Evolutionary conservation across 1,284 basidiomycete genomes (phyloP).

Genomic region (Sporisorium exsertum): DNA sequence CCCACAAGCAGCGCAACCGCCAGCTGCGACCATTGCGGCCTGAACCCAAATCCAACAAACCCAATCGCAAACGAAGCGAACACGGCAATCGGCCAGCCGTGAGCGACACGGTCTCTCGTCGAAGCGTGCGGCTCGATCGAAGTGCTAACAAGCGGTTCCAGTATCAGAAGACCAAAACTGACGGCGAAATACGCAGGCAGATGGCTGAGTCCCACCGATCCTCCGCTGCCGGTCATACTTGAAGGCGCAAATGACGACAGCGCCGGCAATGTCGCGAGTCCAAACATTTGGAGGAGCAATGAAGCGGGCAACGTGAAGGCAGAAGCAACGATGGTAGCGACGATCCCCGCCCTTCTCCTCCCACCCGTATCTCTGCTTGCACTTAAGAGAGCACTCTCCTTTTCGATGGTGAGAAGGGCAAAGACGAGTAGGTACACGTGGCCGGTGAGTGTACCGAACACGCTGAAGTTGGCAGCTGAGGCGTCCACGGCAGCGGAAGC

Average conservation of each 20-base stretch:
- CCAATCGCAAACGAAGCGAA: conserved; percentile 57
- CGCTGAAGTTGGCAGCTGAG: conserved; percentile 42
- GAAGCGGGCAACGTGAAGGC: conserved; percentile 50
- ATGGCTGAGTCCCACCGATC: conserved; percentile 31
- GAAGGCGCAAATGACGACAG: conserved; percentile 40
- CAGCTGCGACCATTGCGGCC: conserved; percentile 39
- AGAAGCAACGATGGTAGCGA: conserved; percentile 58
- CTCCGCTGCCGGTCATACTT: not conserved
- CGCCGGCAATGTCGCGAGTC: conserved; percentile 42
- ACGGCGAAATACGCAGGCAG: conserved; percentile 61
- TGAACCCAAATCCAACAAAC: conserved; percentile 58
- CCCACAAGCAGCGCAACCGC: conserved; percentile 53
- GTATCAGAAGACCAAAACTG: conserved; percentile 55
- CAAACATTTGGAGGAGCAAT: conserved; percentile 46
- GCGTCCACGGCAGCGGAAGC: conserved; percentile 37
- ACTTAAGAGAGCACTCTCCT: conserved; percentile 51
- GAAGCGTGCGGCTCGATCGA: conserved; percentile 64
- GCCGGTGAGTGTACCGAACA: conserved; percentile 51
- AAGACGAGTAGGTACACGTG: conserved; percentile 54
- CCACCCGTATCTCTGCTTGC: conserved; percentile 60
- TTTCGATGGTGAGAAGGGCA: conserved; percentile 62
- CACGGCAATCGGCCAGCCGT: conserved; percentile 65
- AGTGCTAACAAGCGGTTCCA: conserved; percentile 62
- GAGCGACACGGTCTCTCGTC: conserved; percentile 51
- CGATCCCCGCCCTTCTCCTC: conserved; percentile 58